Evolutionary conservation across 768 basidiomycete species (phyloP).

Genomic region (Russula sp.): DNA sequence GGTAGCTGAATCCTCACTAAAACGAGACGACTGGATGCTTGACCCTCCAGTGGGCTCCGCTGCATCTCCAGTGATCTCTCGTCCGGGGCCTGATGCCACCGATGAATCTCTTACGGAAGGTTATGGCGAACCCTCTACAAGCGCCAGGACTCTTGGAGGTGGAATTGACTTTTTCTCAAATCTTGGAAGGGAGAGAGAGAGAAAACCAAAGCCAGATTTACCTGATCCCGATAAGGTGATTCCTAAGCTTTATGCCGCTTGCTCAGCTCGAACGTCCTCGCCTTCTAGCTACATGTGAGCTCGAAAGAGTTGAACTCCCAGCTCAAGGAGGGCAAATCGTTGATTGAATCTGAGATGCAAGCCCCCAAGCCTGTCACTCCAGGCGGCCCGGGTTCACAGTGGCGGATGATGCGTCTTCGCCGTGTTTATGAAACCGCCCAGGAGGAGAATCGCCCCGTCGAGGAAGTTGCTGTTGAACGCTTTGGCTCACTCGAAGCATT

Average conservation of each 20-base stretch:
- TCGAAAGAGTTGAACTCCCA: conserved; percentile 58
- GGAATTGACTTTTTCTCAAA: conserved; percentile 85
- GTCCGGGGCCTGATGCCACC: conserved; percentile 23
- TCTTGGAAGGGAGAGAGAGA: conserved; percentile 74
- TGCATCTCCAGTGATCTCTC: conserved; percentile 27
- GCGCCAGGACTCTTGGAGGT: conserved; percentile 45
- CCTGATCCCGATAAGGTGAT: conserved; percentile 70
- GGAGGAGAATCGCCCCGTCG: conserved; percentile 67
- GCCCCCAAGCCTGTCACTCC: conserved; percentile 53
- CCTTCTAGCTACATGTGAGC: conserved; percentile 50
- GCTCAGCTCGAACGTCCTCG: conserved; percentile 13
- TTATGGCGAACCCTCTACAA: conserved; percentile 48
- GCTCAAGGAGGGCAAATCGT: conserved; percentile 39
- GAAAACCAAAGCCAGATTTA: conserved; percentile 50
- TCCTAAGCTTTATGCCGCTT: background rate
- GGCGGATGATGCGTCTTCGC: conserved; percentile 97
- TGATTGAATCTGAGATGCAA: conserved; percentile 38
- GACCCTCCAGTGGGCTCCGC: conserved; percentile 34
- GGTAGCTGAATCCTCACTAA: conserved; percentile 44
- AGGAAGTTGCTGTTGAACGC: conserved; percentile 80
- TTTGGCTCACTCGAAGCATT: conserved; percentile 84
- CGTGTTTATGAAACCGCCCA: conserved; percentile 86
- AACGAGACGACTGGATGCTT: conserved; percentile 91
- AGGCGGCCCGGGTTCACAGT: conserved; percentile 89
- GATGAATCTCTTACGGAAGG: conserved; percentile 59